Conservation (phyloP, 306 rosid genomes). For the Inga leiocalycina region DNA sequence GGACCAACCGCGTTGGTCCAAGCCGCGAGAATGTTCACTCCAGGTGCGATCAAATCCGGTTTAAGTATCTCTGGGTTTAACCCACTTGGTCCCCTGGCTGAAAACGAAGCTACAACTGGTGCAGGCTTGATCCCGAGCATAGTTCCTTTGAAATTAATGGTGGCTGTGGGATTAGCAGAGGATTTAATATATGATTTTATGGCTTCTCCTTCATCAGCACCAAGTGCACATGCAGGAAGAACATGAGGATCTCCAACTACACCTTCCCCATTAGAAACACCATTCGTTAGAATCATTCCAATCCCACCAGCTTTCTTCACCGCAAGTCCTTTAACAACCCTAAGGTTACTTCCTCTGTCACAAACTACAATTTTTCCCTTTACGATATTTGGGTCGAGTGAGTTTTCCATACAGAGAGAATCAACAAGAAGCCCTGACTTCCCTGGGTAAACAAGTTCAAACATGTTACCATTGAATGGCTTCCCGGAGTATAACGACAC, state of each 20-base stretch:
- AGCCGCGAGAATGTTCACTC: constrained; percentile 81
- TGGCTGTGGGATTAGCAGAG: constrained; percentile 56
- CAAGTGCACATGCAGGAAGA: constrained; percentile 77
- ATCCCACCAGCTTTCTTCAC: constrained; percentile 88
- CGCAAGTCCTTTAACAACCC: constrained; percentile 85
- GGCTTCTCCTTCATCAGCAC: constrained; percentile 68
- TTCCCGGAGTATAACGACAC: constrained; percentile 77
- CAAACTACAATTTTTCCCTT: constrained; percentile 79
- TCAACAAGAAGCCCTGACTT: constrained; percentile 64
- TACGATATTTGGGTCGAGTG: constrained; percentile 67
- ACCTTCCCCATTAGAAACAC: constrained; percentile 80
- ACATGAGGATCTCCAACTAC: constrained; percentile 86
- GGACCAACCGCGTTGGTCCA: constrained; percentile 94
- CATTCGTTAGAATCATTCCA: constrained; percentile 88
- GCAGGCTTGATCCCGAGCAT: constrained; percentile 86
- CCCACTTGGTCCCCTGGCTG: constrained; percentile 79
- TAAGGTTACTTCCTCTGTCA: constrained; percentile 76
- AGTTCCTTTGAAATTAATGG: constrained; percentile 78
- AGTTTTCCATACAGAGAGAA: constrained; percentile 84
- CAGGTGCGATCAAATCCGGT: constrained; percentile 89
- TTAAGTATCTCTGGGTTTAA: constrained; percentile 77
- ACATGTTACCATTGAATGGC: constrained; percentile 64
- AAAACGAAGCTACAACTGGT: constrained; percentile 82
- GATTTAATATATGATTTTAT: constrained; percentile 67
- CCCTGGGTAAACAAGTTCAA: constrained; percentile 74